Conservation (phyloP, 1,284 basidiomycete genomes). For the Trichosporon inkin region DNA sequence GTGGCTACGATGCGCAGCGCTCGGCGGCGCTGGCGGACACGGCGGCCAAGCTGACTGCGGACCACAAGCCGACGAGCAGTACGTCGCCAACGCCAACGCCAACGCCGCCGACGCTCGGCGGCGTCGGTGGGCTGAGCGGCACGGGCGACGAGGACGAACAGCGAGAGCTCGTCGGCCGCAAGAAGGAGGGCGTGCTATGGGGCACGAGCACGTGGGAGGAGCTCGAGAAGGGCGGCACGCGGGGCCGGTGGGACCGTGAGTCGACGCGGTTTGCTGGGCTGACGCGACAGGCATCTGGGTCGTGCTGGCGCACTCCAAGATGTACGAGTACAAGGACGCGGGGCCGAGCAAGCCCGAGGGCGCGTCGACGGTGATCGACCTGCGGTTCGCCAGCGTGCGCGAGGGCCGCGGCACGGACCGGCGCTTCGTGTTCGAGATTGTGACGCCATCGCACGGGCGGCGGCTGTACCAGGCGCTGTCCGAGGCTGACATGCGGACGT, state of each 20-base stretch:
- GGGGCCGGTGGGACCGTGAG: slow-evolving; percentile 49
- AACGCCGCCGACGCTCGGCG: slow-evolving; percentile 26
- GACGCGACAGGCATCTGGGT: slow-evolving; percentile 45
- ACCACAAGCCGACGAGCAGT: slow-evolving; percentile 13
- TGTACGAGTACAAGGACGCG: slow-evolving; percentile 50
- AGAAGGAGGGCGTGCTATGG: slow-evolving; percentile 51
- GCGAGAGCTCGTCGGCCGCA: slow-evolving; percentile 44
- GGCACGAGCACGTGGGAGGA: slow-evolving; percentile 48
- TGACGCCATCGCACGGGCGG: slow-evolving; percentile 52
- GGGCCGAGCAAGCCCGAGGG: slow-evolving; percentile 34
- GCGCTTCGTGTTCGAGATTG: slow-evolving; percentile 54
- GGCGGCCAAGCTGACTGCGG: slow-evolving; percentile 17
- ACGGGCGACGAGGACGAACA: slow-evolving; percentile 43
- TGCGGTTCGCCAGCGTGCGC: slow-evolving; percentile 49
- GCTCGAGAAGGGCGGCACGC: slow-evolving; percentile 34
- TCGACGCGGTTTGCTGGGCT: slow-evolving; percentile 10
- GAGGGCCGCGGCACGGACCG: slow-evolving; percentile 50
- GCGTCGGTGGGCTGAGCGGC: slow-evolving; percentile 37
- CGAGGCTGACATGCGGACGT: slow-evolving; percentile 52
- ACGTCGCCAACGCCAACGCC: too few species aligned
- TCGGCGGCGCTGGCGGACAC: slow-evolving; percentile 18
- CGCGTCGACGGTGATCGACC: slow-evolving; percentile 46
- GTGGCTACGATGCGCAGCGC: not conserved
- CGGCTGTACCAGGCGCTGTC: slow-evolving; percentile 55
- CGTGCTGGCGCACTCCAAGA: slow-evolving; percentile 47